phyloP scores from a whole-genome alignment of 1,284 basidiomycete genomes.

The Leccinum griseonigrum region DNA sequence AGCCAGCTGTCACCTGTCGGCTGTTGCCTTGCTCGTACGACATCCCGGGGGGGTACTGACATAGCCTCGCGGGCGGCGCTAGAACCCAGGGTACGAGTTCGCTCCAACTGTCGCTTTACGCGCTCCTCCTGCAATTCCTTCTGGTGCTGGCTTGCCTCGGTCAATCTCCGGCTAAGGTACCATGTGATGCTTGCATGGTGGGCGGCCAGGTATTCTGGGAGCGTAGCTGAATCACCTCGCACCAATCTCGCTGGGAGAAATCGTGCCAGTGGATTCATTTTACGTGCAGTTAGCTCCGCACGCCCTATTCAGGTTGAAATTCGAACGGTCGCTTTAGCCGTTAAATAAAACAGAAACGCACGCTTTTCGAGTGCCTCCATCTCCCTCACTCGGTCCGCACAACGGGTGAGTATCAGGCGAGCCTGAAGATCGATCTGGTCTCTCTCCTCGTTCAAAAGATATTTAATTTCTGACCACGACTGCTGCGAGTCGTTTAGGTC shows the following conservation, averaged over 20 bases:
- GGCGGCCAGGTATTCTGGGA: constrained; percentile 73
- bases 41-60: constrained; percentile 35
- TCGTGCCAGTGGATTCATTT: constrained; percentile 58
- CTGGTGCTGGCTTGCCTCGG: constrained; percentile 74
- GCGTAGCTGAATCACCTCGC: constrained; percentile 53
- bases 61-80: constrained; percentile 58
- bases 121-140: constrained; percentile 89
- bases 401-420: constrained; percentile 76
- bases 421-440: constrained; percentile 92
- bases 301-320: constrained; percentile 48
- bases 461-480: constrained; percentile 65
- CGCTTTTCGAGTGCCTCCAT: constrained; percentile 85
- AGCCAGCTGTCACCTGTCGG: constrained; percentile 53
- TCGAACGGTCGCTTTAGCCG: constrained; percentile 6
- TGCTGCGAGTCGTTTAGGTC: constrained; percentile 54
- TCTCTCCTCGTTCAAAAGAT: constrained; percentile 81
- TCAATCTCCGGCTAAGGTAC: constrained; percentile 77
- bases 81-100: constrained; percentile 76
- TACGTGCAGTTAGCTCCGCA: constrained; percentile 57
- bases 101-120: constrained; percentile 76
- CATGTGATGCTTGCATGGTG: constrained; percentile 85
- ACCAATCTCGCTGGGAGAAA: constrained; percentile 65
- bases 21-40: constrained; percentile 24
- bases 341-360: constrained; percentile 40
- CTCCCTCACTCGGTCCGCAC: constrained; percentile 80